Conservation (phyloP, 305 asterid species). For the Fraxinus sp. region DNA sequence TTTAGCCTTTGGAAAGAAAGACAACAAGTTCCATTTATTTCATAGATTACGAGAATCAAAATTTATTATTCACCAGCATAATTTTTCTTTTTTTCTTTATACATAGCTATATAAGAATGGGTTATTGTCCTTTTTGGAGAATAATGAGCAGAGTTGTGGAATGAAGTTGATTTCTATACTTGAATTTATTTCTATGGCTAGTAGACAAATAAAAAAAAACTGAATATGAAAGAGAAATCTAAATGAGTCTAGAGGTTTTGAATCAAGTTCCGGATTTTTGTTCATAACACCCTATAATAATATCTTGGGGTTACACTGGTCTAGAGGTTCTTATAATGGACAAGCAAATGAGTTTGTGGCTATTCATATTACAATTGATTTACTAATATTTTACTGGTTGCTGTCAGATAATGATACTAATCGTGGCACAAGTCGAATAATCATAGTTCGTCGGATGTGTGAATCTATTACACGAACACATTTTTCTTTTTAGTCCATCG, state of each 20-base stretch:
- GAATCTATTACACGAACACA: background rate
- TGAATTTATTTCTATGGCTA: background rate
- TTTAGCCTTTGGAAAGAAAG: background rate
- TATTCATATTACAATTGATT: background rate
- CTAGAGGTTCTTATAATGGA: background rate
- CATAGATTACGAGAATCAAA: background rate
- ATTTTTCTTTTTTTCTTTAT: background rate
- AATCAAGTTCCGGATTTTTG: background rate
- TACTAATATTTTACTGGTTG: background rate
- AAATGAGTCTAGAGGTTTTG: background rate
- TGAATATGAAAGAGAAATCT: background rate
- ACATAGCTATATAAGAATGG: background rate
- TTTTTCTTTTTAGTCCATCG: background rate
- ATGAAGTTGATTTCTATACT: background rate
- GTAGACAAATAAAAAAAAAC: background rate
- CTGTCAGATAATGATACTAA: background rate
- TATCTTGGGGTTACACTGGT: background rate
- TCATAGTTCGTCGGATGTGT: background rate
- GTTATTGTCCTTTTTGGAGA: background rate
- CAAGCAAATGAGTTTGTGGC: background rate
- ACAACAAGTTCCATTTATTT: background rate
- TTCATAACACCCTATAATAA: background rate
- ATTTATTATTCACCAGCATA: background rate
- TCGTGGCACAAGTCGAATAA: background rate
- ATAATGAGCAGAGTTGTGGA: background rate